phyloP scores from a whole-genome alignment of 371 early-diverging fungal species.

The Saksenaea vasiformis region DNA sequence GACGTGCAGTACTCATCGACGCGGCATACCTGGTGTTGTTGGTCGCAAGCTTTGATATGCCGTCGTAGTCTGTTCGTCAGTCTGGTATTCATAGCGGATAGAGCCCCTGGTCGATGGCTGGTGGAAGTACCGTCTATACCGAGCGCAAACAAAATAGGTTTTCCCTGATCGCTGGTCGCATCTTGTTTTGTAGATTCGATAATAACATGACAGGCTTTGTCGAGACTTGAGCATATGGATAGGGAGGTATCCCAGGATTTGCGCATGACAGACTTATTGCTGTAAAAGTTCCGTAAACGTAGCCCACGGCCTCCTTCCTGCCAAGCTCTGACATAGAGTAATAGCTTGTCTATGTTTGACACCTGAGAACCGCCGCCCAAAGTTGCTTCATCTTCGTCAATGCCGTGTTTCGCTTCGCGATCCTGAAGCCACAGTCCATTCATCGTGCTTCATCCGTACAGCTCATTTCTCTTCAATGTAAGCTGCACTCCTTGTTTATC shows the following conservation, averaged over 20 bases:
- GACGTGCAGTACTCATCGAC: background rate
- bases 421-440: background rate
- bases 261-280: background rate
- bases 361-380: background rate
- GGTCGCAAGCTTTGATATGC: constrained; percentile 28
- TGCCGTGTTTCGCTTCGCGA: background rate
- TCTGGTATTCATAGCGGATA: background rate
- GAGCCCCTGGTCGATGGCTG: background rate
- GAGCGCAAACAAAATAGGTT: background rate
- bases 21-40: background rate
- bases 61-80: constrained; percentile 61
- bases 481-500: background rate
- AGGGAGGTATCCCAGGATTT: background rate
- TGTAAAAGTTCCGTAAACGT: background rate
- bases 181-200: background rate
- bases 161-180: background rate
- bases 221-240: background rate
- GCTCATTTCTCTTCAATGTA: background rate
- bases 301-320: background rate
- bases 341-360: too few relatives aligned
- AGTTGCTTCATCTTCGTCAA: background rate
- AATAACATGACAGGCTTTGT: background rate
- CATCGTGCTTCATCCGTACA: background rate
- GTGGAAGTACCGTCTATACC: background rate
- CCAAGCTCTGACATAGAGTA: background rate